phyloP scores from a whole-genome alignment of 768 basidiomycete genomes.

The Leccinum boreale region DNA sequence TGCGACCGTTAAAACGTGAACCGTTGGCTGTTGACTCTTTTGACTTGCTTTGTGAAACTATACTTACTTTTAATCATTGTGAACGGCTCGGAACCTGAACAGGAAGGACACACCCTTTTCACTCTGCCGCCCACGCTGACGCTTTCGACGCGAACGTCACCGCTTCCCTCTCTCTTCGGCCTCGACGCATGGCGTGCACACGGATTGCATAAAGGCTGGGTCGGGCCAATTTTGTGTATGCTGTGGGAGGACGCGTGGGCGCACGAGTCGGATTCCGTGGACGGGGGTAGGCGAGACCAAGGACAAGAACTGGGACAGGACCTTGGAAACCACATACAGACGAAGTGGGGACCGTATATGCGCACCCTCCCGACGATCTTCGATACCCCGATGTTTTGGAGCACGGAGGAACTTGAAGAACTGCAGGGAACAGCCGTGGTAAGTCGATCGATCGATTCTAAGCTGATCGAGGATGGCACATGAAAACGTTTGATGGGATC shows the following conservation, averaged over 20 bases:
- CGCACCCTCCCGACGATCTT: slow-evolving; percentile 63
- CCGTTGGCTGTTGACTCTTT: neutral
- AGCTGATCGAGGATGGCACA: neutral
- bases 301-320: neutral
- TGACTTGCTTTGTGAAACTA: neutral
- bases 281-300: slow-evolving; percentile 1
- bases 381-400: slow-evolving; percentile 96
- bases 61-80: neutral
- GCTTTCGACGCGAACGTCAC: slow-evolving; percentile 75
- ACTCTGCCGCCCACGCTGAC: slow-evolving; percentile 74
- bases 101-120: slow-evolving; percentile 80
- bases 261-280: slow-evolving; percentile 50
- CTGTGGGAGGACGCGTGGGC: slow-evolving; percentile 88
- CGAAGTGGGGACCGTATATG: slow-evolving; percentile 27
- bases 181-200: slow-evolving; percentile 58
- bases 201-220: slow-evolving; percentile 73
- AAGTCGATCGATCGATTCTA: slow-evolving; percentile 47
- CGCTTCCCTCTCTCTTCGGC: slow-evolving; percentile 59
- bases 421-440: slow-evolving; percentile 84
- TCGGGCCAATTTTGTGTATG: slow-evolving; percentile 86
- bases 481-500: neutral
- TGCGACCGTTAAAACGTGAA: no score
- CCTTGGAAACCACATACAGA: neutral
- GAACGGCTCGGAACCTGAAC: neutral
- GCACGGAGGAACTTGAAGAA: slow-evolving; percentile 62